Conservation (phyloP, 1,284 basidiomycete species). For the Papiliotrema laurentii region DNA sequence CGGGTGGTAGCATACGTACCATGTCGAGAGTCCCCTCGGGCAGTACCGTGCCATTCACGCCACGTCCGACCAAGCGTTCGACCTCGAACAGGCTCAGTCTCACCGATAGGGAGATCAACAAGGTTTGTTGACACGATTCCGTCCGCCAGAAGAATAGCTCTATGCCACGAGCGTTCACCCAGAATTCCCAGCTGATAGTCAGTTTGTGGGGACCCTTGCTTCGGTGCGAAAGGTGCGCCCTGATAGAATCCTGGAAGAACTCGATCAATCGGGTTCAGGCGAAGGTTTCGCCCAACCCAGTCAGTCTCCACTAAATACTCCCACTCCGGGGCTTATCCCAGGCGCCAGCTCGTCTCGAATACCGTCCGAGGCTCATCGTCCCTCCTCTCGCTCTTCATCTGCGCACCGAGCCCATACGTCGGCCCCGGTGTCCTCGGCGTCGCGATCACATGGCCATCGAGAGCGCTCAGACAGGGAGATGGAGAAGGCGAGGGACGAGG, state of each 20-base stretch:
- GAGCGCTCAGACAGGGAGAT: constrained; percentile 1
- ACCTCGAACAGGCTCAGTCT: constrained; percentile 20
- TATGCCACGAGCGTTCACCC: too few relatives aligned
- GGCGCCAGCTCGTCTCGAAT: too few relatives aligned
- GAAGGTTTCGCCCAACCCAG: background rate
- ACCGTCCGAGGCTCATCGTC: too few relatives aligned
- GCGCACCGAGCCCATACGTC: background rate
- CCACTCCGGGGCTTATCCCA: too few relatives aligned
- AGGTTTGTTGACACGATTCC: constrained; percentile 24
- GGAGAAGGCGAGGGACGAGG: too few relatives aligned
- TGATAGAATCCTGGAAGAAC: constrained; percentile 39
- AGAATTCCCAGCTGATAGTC: background rate
- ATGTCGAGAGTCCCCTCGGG: constrained; percentile 15
- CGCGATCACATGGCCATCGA: background rate
- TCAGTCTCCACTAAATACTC: too few relatives aligned
- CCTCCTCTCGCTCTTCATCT: background rate
- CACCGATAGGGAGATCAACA: constrained; percentile 26
- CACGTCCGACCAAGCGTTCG: constrained; percentile 28
- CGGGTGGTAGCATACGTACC: background rate
- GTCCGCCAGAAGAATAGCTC: too few relatives aligned
- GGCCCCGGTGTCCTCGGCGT: background rate
- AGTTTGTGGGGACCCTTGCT: constrained; percentile 39
- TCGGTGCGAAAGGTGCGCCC: constrained; percentile 39
- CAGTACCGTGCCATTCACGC: constrained; percentile 40
- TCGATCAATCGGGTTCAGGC: constrained; percentile 35